Percentiles rank a stretch among this genome's conserved stretches.
Evolutionary conservation across 768 basidiomycete genomes (phyloP).

Genomic region (Boletus coccyginus): DNA sequence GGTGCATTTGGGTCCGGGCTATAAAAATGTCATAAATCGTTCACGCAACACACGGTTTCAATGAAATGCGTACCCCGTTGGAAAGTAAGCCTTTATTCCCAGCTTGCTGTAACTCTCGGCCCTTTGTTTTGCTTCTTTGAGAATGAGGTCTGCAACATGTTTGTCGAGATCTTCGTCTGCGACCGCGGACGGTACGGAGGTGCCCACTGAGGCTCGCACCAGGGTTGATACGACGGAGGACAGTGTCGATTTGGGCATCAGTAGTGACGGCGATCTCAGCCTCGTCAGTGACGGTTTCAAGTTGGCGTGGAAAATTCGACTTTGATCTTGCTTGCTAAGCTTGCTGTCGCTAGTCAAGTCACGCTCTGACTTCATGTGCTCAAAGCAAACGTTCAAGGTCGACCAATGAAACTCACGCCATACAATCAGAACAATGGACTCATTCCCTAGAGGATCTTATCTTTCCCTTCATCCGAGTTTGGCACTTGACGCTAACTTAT

Average conservation of each 20-base stretch:
- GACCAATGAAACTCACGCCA: neutral
- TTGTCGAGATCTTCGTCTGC: conserved; percentile 86
- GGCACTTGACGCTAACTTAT: neutral
- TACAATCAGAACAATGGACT: neutral
- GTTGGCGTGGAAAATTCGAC: conserved; percentile 3
- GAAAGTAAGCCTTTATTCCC: conserved; percentile 78
- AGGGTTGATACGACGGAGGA: conserved; percentile 84
- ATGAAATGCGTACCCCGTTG: conserved; percentile 43
- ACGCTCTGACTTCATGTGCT: neutral
- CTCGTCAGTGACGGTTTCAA: neutral
- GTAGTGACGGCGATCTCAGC: neutral
- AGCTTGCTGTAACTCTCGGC: conserved; percentile 74
- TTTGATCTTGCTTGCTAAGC: conserved; percentile 24
- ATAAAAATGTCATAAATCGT: neutral
- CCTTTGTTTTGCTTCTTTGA: conserved; percentile 91
- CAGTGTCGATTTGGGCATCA: conserved; percentile 54
- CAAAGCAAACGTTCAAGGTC: too few species aligned
- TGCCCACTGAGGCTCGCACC: conserved; percentile 75
- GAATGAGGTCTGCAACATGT: conserved; percentile 87
- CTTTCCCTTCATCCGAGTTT: neutral
- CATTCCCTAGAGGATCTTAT: neutral
- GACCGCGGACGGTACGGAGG: conserved; percentile 54
- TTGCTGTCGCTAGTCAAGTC: neutral
- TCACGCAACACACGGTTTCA: neutral
- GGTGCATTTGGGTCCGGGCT: conserved; percentile 74